Evolutionary conservation across 176 grass and related monocot species (phyloP), one percentile per base, ranked within the genome.

Genomic region (Triticum turgidum): DNA sequence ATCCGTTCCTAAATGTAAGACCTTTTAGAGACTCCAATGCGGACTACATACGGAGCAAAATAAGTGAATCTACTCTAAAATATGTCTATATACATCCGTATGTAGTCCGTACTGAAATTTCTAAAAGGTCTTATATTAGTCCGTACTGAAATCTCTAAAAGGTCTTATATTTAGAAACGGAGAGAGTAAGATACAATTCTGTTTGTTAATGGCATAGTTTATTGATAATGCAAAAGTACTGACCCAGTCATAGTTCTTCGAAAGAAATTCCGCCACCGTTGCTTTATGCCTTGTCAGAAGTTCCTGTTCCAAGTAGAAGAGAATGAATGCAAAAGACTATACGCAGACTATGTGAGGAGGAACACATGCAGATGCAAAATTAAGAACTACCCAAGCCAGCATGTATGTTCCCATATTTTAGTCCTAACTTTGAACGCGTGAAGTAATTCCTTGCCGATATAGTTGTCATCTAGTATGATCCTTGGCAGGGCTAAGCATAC

Each of bases 271-370:
- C 5, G 97, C 97, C 80, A 99, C 97, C 0, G 94, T 99, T 92
- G 90, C 92, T 92, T 99, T 99, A 87, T 99, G 97, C 87, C 97
- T 92, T 85, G 97, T 99, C 85, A 99, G 79, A 83, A 99, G 89
- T 85, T 99, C 97, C 97, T 99, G 87, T 82, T 88, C 83, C 74
- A 24, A 83, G 33, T 72, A 78, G 25, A 25, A 75, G 51, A 71
- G 82, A 82, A 89, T 72, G 21, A 86, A 85, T 41, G 83, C 27
- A 83, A 6, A 22, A 85, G 9, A 78, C 27, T 24, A 69, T 38
- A 56, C 14, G 61, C 58, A 42, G 54, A 80, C 69, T 51, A 64
- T 32, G 33, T 65, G 64, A 80, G 82, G 80, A 87, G 30, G 37
- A 59, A 64, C 9, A 69, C 32, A 12, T 73, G 52, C 29, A 18